Evolutionary conservation across 441 rosid genomes (phyloP).

Genomic region (Erodium texanum): DNA sequence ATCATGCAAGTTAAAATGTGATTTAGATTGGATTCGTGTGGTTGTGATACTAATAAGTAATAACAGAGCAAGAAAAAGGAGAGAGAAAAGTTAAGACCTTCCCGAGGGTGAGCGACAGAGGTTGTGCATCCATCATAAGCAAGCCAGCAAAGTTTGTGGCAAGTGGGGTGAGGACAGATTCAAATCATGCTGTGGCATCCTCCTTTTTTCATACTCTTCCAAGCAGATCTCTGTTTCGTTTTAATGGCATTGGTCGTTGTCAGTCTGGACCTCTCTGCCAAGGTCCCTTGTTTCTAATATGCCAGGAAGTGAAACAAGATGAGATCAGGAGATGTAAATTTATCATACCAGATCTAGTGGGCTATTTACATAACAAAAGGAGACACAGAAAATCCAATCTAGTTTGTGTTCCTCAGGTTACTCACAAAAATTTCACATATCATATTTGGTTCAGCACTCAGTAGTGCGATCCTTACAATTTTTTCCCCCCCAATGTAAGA

Average conservation of each 20-base stretch:
- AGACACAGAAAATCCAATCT: not conserved
- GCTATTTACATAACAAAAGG: not conserved
- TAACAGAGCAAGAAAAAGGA: not conserved
- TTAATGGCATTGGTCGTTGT: slow-evolving; percentile 18
- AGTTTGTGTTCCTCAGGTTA: not conserved
- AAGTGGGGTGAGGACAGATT: not conserved
- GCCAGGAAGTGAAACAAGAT: not conserved
- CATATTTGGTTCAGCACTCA: not conserved
- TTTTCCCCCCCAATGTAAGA: not conserved
- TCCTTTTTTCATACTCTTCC: not conserved
- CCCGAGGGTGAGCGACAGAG: not conserved
- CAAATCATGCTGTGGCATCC: not conserved
- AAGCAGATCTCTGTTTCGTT: not conserved
- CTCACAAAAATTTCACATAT: not conserved
- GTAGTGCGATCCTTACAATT: too few relatives aligned
- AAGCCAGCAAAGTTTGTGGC: not conserved
- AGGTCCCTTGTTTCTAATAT: slow-evolving; percentile 26
- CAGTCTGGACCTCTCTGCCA: slow-evolving; percentile 38
- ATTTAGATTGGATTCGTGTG: not conserved
- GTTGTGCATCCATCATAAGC: not conserved
- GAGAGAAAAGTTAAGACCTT: not conserved
- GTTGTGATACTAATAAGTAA: not conserved
- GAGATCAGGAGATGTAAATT: not conserved
- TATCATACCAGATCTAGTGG: slow-evolving; percentile 4
- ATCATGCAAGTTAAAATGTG: not conserved